Evolutionary conservation across 2,329 filamentous ascomycete species (phyloP).

Genomic region (Diaporthe sp.): DNA sequence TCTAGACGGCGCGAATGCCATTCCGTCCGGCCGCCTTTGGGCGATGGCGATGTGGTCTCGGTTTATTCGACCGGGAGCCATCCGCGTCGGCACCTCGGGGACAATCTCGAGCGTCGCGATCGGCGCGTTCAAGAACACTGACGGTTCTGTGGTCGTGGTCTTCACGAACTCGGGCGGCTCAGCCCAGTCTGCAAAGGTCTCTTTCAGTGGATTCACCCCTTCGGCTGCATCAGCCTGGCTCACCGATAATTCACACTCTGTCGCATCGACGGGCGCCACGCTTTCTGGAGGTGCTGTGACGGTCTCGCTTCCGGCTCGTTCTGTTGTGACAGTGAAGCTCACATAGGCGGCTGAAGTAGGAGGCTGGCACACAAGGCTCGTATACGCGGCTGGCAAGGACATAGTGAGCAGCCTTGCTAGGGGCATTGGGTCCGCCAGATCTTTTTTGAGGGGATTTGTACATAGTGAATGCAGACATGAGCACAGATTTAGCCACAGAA

Average conservation of each 20-base stretch:
- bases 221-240: slow-evolving; percentile 49
- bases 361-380: background rate
- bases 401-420: background rate
- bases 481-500: background rate
- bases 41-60: slow-evolving; percentile 48
- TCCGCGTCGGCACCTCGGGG: slow-evolving; percentile 44
- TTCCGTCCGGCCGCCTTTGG: slow-evolving; percentile 47
- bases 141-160: slow-evolving; percentile 48
- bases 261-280: slow-evolving; percentile 40
- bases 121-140: slow-evolving; percentile 49
- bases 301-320: slow-evolving; percentile 43
- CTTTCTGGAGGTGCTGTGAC: slow-evolving; percentile 41
- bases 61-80: slow-evolving; percentile 47
- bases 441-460: background rate
- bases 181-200: slow-evolving; percentile 45
- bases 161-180: slow-evolving; percentile 48
- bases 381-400: background rate
- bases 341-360: slow-evolving; percentile 10
- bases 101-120: slow-evolving; percentile 44
- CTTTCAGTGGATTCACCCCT: slow-evolving; percentile 47
- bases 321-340: slow-evolving; percentile 44
- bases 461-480: background rate
- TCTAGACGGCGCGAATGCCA: slow-evolving; percentile 42
- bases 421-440: too few relatives aligned
- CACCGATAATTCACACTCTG: slow-evolving; percentile 50